Evolutionary conservation across 495 filamentous ascomycete species (phyloP), one percentile per base, ranked within the genome.

Genomic region (Xylaria intraflava): DNA sequence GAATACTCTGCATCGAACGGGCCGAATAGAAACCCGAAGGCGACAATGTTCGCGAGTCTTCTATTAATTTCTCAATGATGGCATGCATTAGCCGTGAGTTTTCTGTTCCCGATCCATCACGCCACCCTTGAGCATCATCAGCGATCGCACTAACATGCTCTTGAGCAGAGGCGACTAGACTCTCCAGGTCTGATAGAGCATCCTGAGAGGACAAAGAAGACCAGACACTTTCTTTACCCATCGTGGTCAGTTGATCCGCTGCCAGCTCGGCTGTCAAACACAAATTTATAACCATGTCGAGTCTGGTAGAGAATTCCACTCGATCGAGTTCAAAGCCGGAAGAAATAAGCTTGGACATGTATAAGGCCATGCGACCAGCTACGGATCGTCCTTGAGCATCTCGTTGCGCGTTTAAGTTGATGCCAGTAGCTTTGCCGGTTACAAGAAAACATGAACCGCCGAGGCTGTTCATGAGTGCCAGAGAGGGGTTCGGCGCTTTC

Each of bases 291-390:
- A 78, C 29, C 2, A 78, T 53, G 20, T 78, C 72, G 8, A 65
- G 56, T 42, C 65, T 69, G 12, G 66, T 56, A 17, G 62, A 51
- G 14, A 60, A 30, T 0, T 72, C 65, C 0, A 75, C 26, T 0
- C 58, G 43, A 9, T 67, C 39, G 6, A 73, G 22, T 7, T 65
- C 40, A 8, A 72, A 55, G 0, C 61, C 62, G 9, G 64, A 59
- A 0, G 60, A 65, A 12, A 92, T 53, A 11, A 90, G 60, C 45
- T 72, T 76, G 12, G 75, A 70, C 0, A 79, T 78, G 66, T 87
- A 95, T 39, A 80, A 67, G 16, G 84, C 80, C 71, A 94, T 83
- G 45, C 93, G 76, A 27, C 91, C 79, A 16, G 88, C 81, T 48
- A 79, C 72, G 1, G 89, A 90, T 19, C 81, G 81, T 1, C 87